Base-by-base conservation (phyloP, 73 alveolate genomes). In the Paramecium caudatum region DNA sequence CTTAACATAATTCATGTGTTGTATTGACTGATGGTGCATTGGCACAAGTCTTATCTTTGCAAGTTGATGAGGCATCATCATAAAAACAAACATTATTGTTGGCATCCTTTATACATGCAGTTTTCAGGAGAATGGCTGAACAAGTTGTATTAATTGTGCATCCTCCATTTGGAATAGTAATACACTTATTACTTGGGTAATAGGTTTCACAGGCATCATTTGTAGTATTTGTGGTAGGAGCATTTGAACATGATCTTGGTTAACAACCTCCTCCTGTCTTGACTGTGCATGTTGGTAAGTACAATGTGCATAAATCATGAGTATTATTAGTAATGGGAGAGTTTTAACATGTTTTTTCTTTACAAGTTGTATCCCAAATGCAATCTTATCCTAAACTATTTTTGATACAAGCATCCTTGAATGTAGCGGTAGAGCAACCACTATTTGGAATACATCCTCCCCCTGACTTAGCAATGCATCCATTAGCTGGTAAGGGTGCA, bases 1-100 rank as follows among this genome's bases (percentile, higher is more conserved):
- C 87, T 17, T 33, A 27, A 17, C 87, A 70, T 70, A 21, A 33
- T 8, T 70, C 68, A 70, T 70, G 87, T 15, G 65, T 70, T 33
- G 0, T 70, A 17, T 39, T 36, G 39, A 16, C 13, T 6, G 87
- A 17, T 21, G 87, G 65, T 3, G 87, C 87, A 70, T 70, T 70
- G 4, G 41, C 45, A 3, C 86, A 69, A 0, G 27, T 70, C 16
- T 19, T 70, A 70, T 70, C 63, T 13, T 33, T 21, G 39, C 87
- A 70, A 7, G 34, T 41, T 39, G 69, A 37, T 17, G 32, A 21
- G 34, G 68, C 47, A 10, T 41, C 6, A 39, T 36, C 68, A 23
- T 25, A 43, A 15, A 70, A 70, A 70, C 87, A 70, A 0, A 36
- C 4, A 15, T 32, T 36, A 4, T 65, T 65, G 39, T 25, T 16